Conservation (phyloP, 1,284 basidiomycete species). For the Ustilago trichophora region DNA sequence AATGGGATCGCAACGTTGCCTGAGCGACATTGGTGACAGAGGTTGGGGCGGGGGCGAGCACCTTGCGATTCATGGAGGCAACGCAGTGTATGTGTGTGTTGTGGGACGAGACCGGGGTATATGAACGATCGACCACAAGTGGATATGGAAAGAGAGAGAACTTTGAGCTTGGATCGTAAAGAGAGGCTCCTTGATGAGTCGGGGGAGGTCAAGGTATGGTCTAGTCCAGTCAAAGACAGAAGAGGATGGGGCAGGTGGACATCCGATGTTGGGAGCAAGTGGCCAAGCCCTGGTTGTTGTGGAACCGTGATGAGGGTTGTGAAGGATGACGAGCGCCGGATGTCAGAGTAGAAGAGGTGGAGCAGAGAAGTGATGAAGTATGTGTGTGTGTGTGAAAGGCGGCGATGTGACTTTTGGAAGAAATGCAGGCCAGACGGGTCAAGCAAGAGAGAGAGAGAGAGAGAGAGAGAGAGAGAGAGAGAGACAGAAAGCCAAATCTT, state of each 20-base stretch:
- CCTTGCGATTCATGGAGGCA: conserved; percentile 31
- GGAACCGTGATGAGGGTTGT: conserved; percentile 4
- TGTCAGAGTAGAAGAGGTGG: conserved; percentile 10
- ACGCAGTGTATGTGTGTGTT: neutral
- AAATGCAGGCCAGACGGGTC: conserved; percentile 10
- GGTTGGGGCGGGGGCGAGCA: conserved; percentile 23
- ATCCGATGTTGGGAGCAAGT: neutral
- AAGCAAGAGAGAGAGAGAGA: no score
- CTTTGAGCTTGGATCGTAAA: conserved; percentile 5
- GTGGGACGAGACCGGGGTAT: neutral
- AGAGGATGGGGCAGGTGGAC: neutral
- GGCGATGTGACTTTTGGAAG: conserved; percentile 27
- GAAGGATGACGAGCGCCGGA: conserved; percentile 5
- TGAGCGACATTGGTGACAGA: conserved; percentile 35
- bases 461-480: no score
- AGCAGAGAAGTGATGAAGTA: neutral
- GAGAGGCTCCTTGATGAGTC: neutral
- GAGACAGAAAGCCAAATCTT: conserved; percentile 2
- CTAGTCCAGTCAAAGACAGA: neutral
- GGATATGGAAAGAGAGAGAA: conserved; percentile 1
- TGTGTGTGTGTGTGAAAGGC: no score
- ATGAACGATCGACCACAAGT: neutral
- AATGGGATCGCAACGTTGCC: conserved; percentile 21
- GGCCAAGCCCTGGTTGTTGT: neutral
- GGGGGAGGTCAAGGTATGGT: neutral